phyloP scores from a whole-genome alignment of 257 asterid genomes.

The Catharanthus roseus region DNA sequence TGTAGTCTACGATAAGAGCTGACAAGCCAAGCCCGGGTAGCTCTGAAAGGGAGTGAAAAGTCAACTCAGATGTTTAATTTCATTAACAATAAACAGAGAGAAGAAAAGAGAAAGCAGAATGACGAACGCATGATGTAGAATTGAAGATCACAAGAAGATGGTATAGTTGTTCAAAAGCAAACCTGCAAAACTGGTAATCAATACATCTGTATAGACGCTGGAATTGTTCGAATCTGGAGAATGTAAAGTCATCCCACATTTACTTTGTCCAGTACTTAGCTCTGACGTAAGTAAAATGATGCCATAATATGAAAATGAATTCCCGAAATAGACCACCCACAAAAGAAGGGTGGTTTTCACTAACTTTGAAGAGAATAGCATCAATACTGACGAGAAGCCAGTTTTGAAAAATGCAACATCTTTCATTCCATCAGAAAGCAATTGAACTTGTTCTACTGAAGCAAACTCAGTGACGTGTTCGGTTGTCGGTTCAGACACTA shows the following conservation, averaged over 20 bases:
- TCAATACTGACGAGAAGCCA: constrained; percentile 30
- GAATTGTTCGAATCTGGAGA: constrained; percentile 16
- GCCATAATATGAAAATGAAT: constrained; percentile 64
- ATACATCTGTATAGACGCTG: constrained; percentile 54
- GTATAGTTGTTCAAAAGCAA: constrained; percentile 1
- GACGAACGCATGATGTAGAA: no score
- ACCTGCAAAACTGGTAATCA: constrained; percentile 77
- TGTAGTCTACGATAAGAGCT: constrained; percentile 54
- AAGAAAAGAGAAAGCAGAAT: not conserved
- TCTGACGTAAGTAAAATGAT: constrained; percentile 71
- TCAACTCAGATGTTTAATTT: not conserved
- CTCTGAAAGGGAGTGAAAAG: constrained; percentile 41
- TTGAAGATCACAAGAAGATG: not conserved
- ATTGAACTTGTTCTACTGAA: constrained; percentile 22
- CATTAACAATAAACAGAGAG: not conserved
- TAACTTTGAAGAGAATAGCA: constrained; percentile 46
- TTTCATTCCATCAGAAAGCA: constrained; percentile 23
- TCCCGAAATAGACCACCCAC: constrained; percentile 60
- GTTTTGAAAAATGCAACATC: constrained; percentile 17
- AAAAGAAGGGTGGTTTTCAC: constrained; percentile 46
- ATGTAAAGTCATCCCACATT: constrained; percentile 29
- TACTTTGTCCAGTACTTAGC: constrained; percentile 51
- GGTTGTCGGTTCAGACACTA: constrained; percentile 33
- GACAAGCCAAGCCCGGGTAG: constrained; percentile 65
- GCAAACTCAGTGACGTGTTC: constrained; percentile 25